A percentile compares a stretch with the other conserved stretches of the same genome.
Conservation (phyloP, 441 rosid species). For the Bocquillonia castaneifolia region DNA sequence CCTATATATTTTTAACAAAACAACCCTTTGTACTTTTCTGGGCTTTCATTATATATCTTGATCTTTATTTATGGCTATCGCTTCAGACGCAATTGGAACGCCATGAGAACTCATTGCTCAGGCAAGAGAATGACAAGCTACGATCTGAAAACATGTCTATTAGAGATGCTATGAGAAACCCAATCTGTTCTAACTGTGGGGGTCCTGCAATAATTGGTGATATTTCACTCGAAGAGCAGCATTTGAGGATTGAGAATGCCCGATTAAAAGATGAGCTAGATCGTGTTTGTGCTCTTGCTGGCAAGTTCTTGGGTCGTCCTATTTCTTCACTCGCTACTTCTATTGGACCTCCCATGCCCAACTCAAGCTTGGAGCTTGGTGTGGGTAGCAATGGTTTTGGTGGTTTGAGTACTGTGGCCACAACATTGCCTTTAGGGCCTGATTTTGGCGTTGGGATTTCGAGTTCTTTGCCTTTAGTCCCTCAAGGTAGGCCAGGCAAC, state of each 20-base stretch:
- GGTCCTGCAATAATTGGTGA: conserved; percentile 78
- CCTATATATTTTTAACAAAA: neutral
- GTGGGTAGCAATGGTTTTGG: conserved; percentile 60
- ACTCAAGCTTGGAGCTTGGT: conserved; percentile 59
- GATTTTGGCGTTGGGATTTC: conserved; percentile 44
- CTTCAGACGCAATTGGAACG: conserved; percentile 77
- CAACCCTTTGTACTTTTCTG: no score
- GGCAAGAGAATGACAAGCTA: conserved; percentile 80
- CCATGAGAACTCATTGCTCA: conserved; percentile 68
- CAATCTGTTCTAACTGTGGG: conserved; percentile 79
- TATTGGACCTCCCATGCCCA: conserved; percentile 47
- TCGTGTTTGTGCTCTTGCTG: conserved; percentile 72
- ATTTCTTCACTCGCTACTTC: conserved; percentile 37
- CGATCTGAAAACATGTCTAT: conserved; percentile 76
- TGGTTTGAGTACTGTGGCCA: conserved; percentile 35
- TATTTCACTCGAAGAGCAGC: conserved; percentile 77
- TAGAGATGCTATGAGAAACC: conserved; percentile 70
- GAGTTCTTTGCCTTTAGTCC: conserved; percentile 28
- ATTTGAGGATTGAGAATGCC: conserved; percentile 79
- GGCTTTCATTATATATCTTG: neutral
- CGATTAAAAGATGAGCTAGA: conserved; percentile 79
- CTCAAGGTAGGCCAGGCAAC: conserved; percentile 26
- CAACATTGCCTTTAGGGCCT: conserved; percentile 46
- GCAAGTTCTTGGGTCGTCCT: conserved; percentile 78
- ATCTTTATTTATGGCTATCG: conserved; percentile 14